Base-by-base conservation (phyloP, 2,329 filamentous ascomycete species). In the Penicillium concentricum region DNA sequence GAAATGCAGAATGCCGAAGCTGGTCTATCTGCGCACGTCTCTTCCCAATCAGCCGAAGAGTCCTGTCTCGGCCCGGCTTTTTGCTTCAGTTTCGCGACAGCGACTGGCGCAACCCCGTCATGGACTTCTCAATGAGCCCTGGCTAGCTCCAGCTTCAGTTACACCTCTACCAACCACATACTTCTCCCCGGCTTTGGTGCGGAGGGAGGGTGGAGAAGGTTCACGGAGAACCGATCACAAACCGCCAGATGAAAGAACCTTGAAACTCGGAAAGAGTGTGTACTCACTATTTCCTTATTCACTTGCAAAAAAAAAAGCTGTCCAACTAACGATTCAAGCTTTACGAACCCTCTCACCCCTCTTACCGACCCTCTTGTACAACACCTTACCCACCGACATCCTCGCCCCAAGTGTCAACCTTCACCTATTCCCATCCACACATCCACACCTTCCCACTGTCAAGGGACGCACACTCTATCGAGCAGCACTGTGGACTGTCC, bases 401-500 rank as follows among this genome's bases (percentile, higher is more conserved):
- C 80, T 88, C 45, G 85, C 84, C 2, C 85, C 85, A 2, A 81
- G 79, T 57, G 84, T 87, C 51, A 82, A 79, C 26, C 79, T 88
- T 20, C 84, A 87, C 65, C 79, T 87, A 13, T 88, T 88, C 63
- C 85, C 85, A 20, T 87, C 85, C 5, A 81, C 79, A 5, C 79
- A 81, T 61, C 79, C 78, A n/a, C 79, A 81, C 62, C 89, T 99
- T 3, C 94, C 94, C 34, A 89, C 87, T n/a, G 94, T 97, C 39
- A 91, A 90, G 28, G 94, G 94, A 51, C 86, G 90, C 45, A 89
- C 97, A 35, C 89, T 91, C 46, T 99, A 99, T 74, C 89, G 89
- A 35, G 93, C 94, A 18, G 94, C 94, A 3, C 81, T 99, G 37
- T 97, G 92, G 92, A 97, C 94, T 0, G 92, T 92, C 0, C 94